These are phyloP conservation scores for Hyphodiscus hymeniophilus DNA, from an alignment of 495 filamentous ascomycete genomes.

Conservation along the genomic window DNA sequence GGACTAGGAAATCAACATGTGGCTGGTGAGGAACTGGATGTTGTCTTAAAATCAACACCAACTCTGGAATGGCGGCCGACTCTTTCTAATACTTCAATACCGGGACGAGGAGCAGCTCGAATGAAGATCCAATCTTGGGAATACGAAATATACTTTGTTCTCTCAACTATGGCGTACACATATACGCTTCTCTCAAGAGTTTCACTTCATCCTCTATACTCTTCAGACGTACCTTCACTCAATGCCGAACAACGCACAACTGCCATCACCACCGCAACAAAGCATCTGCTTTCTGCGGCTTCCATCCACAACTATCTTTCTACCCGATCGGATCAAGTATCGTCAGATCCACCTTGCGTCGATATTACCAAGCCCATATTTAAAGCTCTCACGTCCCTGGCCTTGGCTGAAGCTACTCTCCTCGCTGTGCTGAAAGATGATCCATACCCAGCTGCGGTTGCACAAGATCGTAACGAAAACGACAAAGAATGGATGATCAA, in stretches of 20 bases:
- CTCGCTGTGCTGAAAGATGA: slow-evolving; percentile 89
- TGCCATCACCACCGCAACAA: slow-evolving; percentile 68
- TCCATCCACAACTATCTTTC: slow-evolving; percentile 67
- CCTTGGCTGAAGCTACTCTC: slow-evolving; percentile 81
- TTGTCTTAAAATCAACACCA: slow-evolving; percentile 42
- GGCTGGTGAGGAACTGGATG: slow-evolving; percentile 53
- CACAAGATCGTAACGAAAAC: slow-evolving; percentile 66
- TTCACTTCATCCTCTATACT: slow-evolving; percentile 42
- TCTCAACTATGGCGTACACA: slow-evolving; percentile 68
- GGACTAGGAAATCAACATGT: slow-evolving; percentile 47
- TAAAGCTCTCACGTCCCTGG: slow-evolving; percentile 62
- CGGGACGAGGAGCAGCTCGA: slow-evolving; percentile 51
- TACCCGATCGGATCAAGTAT: slow-evolving; percentile 26
- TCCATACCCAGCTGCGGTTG: slow-evolving; percentile 72
- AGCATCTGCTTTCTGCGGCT: slow-evolving; percentile 67
- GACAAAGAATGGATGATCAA: slow-evolving; percentile 92
- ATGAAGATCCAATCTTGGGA: slow-evolving; percentile 65
- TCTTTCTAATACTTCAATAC: slow-evolving; percentile 46
- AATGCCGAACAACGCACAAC: slow-evolving; percentile 55
- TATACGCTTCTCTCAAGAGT: slow-evolving; percentile 61
- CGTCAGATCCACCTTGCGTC: slow-evolving; percentile 27
- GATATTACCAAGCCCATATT: slow-evolving; percentile 62
- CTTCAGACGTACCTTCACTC: slow-evolving; percentile 47
- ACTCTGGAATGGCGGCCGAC: slow-evolving; percentile 76
- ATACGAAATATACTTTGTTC: slow-evolving; percentile 71